Conservation (phyloP, 2,329 filamentous ascomycete species). For the Stagonosporopsis cucurbitacearum region DNA sequence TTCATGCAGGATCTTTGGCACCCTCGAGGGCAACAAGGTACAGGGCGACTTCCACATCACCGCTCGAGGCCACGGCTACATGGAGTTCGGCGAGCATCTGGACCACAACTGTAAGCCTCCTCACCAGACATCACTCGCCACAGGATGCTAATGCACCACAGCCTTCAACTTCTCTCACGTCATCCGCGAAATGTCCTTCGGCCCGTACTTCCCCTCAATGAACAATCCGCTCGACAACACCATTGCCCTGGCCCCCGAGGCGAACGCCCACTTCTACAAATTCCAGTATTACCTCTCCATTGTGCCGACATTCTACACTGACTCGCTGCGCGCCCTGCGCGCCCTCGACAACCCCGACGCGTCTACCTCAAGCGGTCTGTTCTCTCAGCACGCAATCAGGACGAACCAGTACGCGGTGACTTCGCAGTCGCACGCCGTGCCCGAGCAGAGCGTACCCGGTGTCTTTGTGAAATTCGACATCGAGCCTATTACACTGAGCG, state of each 20-base stretch:
- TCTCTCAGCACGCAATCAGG: constrained; percentile 67
- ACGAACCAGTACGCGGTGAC: constrained; percentile 99
- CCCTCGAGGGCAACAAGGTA: constrained; percentile 91
- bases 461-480: constrained; percentile 99
- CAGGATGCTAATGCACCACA: constrained; percentile 45
- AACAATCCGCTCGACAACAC: constrained; percentile 94
- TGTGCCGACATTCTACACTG: constrained; percentile 89
- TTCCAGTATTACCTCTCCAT: constrained; percentile 98
- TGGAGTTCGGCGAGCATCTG: constrained; percentile 78
- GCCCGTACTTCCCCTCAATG: constrained; percentile 92
- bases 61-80: constrained; percentile 92
- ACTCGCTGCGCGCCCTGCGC: constrained; percentile 58
- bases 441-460: constrained; percentile 77
- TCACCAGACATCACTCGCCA: not conserved
- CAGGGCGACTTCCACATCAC: constrained; percentile 99
- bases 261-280: constrained; percentile 82
- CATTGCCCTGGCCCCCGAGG: constrained; percentile 81
- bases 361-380: constrained; percentile 45
- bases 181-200: constrained; percentile 94
- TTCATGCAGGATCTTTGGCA: constrained; percentile 89
- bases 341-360: constrained; percentile 45
- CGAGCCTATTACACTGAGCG: constrained; percentile 87
- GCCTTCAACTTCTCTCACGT: constrained; percentile 98
- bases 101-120: constrained; percentile 73
- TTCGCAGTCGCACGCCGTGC: constrained; percentile 76